These are phyloP conservation scores for Pisolithus sp. DNA, from an alignment of 768 basidiomycete genomes.

Conservation along the genomic window DNA sequence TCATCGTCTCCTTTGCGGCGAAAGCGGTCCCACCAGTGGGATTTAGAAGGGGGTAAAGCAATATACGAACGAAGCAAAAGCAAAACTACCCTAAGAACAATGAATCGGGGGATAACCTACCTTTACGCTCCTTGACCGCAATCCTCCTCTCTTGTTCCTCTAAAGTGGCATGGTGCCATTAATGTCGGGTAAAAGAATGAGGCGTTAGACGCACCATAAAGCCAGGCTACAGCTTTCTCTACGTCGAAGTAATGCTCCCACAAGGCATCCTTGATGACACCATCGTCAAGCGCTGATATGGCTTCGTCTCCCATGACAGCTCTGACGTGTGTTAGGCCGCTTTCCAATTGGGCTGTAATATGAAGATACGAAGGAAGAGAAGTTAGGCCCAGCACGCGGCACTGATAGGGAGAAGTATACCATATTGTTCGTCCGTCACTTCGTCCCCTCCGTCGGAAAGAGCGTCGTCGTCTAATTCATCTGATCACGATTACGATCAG, in stretches of 20 bases:
- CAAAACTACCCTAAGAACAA: slow-evolving; percentile 28
- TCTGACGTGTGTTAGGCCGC: slow-evolving; percentile 64
- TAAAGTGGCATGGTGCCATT: slow-evolving; percentile 21
- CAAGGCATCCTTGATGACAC: slow-evolving; percentile 67
- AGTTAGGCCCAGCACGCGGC: neutral
- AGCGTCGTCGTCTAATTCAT: slow-evolving; percentile 80
- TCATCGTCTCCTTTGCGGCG: slow-evolving; percentile 30
- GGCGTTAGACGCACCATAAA: slow-evolving; percentile 50
- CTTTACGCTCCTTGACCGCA: slow-evolving; percentile 71
- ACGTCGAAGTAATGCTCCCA: slow-evolving; percentile 89
- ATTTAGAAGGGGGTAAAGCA: slow-evolving; percentile 24
- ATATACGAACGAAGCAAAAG: slow-evolving; percentile 28
- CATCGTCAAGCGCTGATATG: slow-evolving; percentile 63
- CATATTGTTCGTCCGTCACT: slow-evolving; percentile 77
- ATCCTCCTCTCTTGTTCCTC: slow-evolving; percentile 65
- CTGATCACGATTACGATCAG: slow-evolving; percentile 33
- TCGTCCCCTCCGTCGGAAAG: slow-evolving; percentile 74
- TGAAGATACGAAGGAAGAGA: slow-evolving; percentile 8
- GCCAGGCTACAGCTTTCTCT: slow-evolving; percentile 67
- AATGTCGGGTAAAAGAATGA: neutral
- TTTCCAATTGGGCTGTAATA: slow-evolving; percentile 54
- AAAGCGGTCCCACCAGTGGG: slow-evolving; percentile 30
- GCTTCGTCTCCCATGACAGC: slow-evolving; percentile 60
- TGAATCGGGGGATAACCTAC: slow-evolving; percentile 48
- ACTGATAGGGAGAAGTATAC: slow-evolving; percentile 34